phyloP scores from a whole-genome alignment of 768 basidiomycete species.

The Hebeloma cylindrosporum region DNA sequence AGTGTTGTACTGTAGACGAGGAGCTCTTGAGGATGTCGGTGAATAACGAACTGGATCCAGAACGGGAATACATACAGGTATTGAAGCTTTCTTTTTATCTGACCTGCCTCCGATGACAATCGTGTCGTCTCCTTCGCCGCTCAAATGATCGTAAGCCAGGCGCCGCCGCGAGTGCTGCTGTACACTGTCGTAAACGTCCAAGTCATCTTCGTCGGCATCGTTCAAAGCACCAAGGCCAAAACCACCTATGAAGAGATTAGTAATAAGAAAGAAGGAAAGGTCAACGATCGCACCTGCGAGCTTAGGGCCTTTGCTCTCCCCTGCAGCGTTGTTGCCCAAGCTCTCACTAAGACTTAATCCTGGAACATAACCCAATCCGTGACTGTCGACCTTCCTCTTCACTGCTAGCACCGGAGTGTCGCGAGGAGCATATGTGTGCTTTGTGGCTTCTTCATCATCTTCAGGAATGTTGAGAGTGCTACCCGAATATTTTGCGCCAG shows the following conservation, averaged over 20 bases:
- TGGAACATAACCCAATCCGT: slow-evolving; percentile 82
- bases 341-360: slow-evolving; percentile 62
- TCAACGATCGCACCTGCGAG: slow-evolving; percentile 48
- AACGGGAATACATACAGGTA: slow-evolving; percentile 29
- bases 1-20: slow-evolving; percentile 35
- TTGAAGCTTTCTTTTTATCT: slow-evolving; percentile 20
- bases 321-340: slow-evolving; percentile 39
- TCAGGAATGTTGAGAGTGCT: slow-evolving; percentile 43
- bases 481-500: slow-evolving; percentile 28
- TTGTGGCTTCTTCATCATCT: slow-evolving; percentile 78
- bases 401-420: slow-evolving; percentile 69
- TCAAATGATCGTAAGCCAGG: slow-evolving; percentile 64
- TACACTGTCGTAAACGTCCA: slow-evolving; percentile 74
- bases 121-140: slow-evolving; percentile 63
- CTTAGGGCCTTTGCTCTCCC: slow-evolving; percentile 43
- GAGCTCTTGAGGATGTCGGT: slow-evolving; percentile 32
- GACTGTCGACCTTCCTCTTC: slow-evolving; percentile 68
- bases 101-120: slow-evolving; percentile 40
- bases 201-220: slow-evolving; percentile 91
- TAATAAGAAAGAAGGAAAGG: background rate
- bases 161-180: slow-evolving; percentile 40
- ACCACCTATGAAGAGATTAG: slow-evolving; percentile 53
- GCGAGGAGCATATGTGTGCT: slow-evolving; percentile 83
- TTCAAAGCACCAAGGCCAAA: slow-evolving; percentile 90
- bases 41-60: background rate